Evolutionary conservation across 306 rosid species (phyloP).

Genomic region (Pyrus communis): DNA sequence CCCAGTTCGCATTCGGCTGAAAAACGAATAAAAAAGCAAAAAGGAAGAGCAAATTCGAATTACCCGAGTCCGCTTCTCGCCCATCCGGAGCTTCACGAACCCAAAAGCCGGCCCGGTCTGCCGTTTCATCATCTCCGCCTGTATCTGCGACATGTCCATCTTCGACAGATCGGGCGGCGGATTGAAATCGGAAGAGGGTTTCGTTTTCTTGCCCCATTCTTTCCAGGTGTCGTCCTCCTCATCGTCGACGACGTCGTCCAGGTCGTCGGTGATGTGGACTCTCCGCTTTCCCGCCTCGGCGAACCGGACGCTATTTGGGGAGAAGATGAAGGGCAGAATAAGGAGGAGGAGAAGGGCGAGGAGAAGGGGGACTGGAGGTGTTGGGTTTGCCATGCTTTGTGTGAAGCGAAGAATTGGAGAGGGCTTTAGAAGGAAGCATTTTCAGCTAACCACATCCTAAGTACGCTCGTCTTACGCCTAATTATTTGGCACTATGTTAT

Average conservation of each 20-base stretch:
- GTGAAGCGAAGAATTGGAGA: slow-evolving; percentile 1
- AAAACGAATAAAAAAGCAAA: slow-evolving; percentile 1
- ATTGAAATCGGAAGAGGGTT: slow-evolving; percentile 25
- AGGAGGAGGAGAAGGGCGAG: slow-evolving; percentile 16
- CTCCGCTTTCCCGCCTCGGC: slow-evolving; percentile 47
- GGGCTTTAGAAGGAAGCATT: not conserved
- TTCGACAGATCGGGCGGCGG: slow-evolving; percentile 48
- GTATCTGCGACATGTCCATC: slow-evolving; percentile 65
- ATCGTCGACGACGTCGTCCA: slow-evolving; percentile 76
- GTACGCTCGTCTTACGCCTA: no score
- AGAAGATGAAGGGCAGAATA: slow-evolving; percentile 12
- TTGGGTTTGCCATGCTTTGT: slow-evolving; percentile 13
- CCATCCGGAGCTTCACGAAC: slow-evolving; percentile 76
- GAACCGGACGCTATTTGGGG: slow-evolving; percentile 19
- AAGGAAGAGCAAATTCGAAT: not conserved
- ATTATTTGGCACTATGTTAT: no score
- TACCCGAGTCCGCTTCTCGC: slow-evolving; percentile 57
- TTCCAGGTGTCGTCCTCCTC: slow-evolving; percentile 90
- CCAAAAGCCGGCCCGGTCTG: slow-evolving; percentile 65
- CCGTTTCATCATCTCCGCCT: slow-evolving; percentile 65
- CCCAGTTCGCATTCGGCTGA: not conserved
- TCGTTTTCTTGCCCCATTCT: slow-evolving; percentile 73
- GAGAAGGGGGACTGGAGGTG: slow-evolving; percentile 5
- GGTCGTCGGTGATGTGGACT: slow-evolving; percentile 73
- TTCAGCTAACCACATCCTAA: no score